Evolutionary conservation across 768 basidiomycete genomes (phyloP).

Genomic region (Boletus sp.): DNA sequence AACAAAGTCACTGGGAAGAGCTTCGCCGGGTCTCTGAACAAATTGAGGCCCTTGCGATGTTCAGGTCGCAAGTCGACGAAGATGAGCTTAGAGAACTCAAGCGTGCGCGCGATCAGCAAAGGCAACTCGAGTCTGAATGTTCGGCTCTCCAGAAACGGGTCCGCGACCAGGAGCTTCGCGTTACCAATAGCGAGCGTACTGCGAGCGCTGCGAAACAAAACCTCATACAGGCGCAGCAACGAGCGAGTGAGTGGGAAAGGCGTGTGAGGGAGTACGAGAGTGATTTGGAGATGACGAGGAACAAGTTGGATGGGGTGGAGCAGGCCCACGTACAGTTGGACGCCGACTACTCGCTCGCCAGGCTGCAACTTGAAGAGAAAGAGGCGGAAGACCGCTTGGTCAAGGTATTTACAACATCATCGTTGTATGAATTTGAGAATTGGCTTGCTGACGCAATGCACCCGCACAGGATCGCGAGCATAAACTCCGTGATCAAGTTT

Average conservation of each 20-base stretch:
- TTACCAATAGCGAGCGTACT: constrained; percentile 59
- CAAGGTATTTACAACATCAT: constrained; percentile 45
- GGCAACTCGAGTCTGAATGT: constrained; percentile 65
- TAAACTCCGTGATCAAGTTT: constrained; percentile 66
- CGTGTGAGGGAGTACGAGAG: constrained; percentile 69
- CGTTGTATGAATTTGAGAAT: not conserved
- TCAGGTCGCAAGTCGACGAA: constrained; percentile 62
- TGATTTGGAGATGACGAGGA: constrained; percentile 57
- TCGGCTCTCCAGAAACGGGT: constrained; percentile 64
- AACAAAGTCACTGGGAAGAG: constrained; percentile 80
- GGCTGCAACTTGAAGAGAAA: constrained; percentile 71
- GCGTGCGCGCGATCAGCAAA: constrained; percentile 56
- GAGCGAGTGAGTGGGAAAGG: constrained; percentile 78
- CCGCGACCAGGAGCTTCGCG: constrained; percentile 68
- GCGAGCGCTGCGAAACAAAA: constrained; percentile 57
- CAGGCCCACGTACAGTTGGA: constrained; percentile 65
- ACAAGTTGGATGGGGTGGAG: constrained; percentile 65
- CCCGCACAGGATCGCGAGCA: constrained; percentile 62
- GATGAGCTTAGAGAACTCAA: constrained; percentile 74
- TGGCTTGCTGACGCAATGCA: constrained; percentile 1
- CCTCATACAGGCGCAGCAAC: constrained; percentile 72
- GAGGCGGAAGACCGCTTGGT: constrained; percentile 67
- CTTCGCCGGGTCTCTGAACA: constrained; percentile 69
- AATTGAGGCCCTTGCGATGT: constrained; percentile 61
- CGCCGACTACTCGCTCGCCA: constrained; percentile 64